phyloP scores from a whole-genome alignment of 192 early-diverging fungal genomes.

The Mortierella antarctica region DNA sequence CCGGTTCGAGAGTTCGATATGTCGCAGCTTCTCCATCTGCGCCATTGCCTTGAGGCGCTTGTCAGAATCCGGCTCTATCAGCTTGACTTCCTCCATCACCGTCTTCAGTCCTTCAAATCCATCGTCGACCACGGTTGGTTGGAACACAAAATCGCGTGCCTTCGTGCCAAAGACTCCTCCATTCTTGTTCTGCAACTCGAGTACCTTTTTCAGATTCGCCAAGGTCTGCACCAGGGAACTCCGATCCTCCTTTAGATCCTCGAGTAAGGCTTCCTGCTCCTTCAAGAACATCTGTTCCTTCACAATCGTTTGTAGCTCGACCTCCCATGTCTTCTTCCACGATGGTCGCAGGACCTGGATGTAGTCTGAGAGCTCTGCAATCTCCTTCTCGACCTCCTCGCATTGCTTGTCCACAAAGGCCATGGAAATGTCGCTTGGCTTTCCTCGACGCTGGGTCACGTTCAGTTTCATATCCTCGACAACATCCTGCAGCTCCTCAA shows the following conservation, averaged over 20 bases:
- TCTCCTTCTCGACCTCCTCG: conserved; percentile 59
- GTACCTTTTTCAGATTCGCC: conserved; percentile 69
- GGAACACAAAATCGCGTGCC: conserved; percentile 59
- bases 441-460: conserved; percentile 73
- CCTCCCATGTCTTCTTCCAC: conserved; percentile 89
- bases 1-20: conserved; percentile 71
- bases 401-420: conserved; percentile 65
- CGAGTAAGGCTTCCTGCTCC: conserved; percentile 79
- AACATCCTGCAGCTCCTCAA: conserved; percentile 75
- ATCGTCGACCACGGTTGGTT: conserved; percentile 64
- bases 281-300: conserved; percentile 85
- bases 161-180: conserved; percentile 37
- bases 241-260: conserved; percentile 74
- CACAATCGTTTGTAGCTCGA: conserved; percentile 83
- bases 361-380: conserved; percentile 64
- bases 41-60: conserved; percentile 74
- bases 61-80: conserved; percentile 74
- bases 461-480: conserved; percentile 81
- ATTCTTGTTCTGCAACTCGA: conserved; percentile 61
- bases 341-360: conserved; percentile 71
- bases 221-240: conserved; percentile 68
- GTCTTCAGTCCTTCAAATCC: conserved; percentile 71
- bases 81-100: conserved; percentile 74
- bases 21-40: conserved; percentile 71
- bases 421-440: conserved; percentile 67